Conservation (phyloP, 495 filamentous ascomycete genomes). For the Sabuloglossum arenarium region DNA sequence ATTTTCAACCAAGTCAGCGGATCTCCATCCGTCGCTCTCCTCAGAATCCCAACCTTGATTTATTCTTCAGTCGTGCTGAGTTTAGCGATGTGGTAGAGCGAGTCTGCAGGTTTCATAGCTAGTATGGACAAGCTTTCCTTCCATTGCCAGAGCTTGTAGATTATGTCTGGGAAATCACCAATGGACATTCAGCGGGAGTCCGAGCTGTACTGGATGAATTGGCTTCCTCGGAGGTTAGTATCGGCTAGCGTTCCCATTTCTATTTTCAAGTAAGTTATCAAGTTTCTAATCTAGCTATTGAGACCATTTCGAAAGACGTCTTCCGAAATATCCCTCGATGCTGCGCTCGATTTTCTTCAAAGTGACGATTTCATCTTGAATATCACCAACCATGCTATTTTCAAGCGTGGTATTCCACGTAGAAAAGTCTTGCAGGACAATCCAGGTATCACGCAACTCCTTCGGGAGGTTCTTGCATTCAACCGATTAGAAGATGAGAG, state of each 20-base stretch:
- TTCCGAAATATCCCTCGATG: neutral
- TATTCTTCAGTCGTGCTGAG: neutral
- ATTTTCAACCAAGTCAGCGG: neutral
- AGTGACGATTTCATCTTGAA: neutral
- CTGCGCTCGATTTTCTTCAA: neutral
- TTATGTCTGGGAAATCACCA: neutral
- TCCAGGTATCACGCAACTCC: neutral
- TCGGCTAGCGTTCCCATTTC: neutral
- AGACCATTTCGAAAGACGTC: neutral
- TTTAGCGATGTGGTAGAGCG: neutral
- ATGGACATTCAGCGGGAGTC: neutral
- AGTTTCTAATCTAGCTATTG: neutral
- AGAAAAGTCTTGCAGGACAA: neutral
- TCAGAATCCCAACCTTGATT: neutral
- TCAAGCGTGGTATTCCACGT: neutral
- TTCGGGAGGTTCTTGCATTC: neutral
- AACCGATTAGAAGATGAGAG: neutral
- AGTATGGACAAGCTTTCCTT: neutral
- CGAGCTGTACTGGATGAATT: neutral
- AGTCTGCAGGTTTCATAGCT: neutral
- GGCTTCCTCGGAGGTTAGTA: neutral
- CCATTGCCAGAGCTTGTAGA: neutral
- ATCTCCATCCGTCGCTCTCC: neutral
- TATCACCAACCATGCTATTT: neutral
- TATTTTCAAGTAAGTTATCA: neutral